Conservation (phyloP, 2,329 filamentous ascomycete species). For the Metarhizium sp. region DNA sequence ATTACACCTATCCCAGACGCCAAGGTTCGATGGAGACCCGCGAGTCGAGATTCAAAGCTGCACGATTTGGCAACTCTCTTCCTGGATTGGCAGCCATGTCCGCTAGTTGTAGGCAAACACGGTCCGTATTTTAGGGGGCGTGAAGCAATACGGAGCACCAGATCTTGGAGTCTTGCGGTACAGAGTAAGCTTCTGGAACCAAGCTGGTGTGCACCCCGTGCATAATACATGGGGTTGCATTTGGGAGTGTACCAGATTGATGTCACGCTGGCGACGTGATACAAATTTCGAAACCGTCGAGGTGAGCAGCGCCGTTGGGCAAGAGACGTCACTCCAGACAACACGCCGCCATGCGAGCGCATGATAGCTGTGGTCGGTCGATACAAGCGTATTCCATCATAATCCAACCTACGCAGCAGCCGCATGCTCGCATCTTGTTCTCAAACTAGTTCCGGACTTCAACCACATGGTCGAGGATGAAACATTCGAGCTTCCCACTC, state of each 20-base stretch:
- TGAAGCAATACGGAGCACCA: background rate
- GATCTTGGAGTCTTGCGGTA: background rate
- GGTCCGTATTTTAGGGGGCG: background rate
- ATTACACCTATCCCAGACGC: background rate
- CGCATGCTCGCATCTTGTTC: no score
- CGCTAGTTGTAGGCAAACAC: background rate
- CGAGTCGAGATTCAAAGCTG: background rate
- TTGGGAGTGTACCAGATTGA: background rate
- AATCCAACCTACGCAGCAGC: no score
- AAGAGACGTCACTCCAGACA: no score
- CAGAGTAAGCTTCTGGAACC: background rate
- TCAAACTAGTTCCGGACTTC: no score
- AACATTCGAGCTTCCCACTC: no score
- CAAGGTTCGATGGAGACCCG: background rate
- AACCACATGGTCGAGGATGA: no score
- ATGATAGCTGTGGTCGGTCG: no score
- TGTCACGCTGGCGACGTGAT: background rate
- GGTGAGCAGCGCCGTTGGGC: no score
- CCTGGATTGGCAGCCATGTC: slow-evolving; percentile 1
- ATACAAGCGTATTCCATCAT: no score
- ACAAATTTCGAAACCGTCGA: no score
- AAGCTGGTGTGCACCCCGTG: background rate
- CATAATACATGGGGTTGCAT: background rate
- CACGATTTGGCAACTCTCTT: background rate
- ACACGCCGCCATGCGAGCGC: no score